phyloP scores from a whole-genome alignment of 495 filamentous ascomycete species.

The Umbilicaria muhlenbergii region DNA sequence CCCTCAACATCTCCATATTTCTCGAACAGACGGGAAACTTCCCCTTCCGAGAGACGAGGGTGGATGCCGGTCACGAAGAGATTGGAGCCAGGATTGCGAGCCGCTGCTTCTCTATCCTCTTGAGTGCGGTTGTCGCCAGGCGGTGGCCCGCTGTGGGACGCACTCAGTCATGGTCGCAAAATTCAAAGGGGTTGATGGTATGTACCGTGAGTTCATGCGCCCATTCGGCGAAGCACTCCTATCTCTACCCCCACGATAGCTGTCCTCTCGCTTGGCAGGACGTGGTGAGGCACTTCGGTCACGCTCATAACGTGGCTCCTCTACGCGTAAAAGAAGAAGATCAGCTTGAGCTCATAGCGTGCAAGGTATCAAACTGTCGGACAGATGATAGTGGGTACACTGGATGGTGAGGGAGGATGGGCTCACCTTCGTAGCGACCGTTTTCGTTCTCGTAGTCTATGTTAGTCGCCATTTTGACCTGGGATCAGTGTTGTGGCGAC shows the following conservation, averaged over 20 bases:
- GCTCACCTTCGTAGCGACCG: constrained; percentile 74
- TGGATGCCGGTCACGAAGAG: constrained; percentile 98
- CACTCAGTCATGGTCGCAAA: constrained; percentile 7
- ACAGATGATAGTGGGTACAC: background rate
- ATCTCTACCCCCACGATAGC: constrained; percentile 53
- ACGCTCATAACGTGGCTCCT: constrained; percentile 72
- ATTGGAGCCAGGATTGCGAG: constrained; percentile 87
- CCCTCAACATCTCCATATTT: constrained; percentile 98
- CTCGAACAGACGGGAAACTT: constrained; percentile 88
- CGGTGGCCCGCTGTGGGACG: constrained; percentile 18
- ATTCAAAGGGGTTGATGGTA: constrained; percentile 6
- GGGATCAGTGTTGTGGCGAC: constrained; percentile 4
- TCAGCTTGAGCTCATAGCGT: constrained; percentile 4
- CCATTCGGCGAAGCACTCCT: constrained; percentile 63
- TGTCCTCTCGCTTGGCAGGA: constrained; percentile 29
- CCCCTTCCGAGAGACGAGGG: constrained; percentile 77
- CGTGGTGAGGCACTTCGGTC: constrained; percentile 90
- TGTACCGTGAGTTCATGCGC: constrained; percentile 59
- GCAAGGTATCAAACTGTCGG: too few relatives aligned
- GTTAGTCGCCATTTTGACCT: constrained; percentile 19
- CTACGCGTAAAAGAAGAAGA: constrained; percentile 23
- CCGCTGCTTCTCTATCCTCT: constrained; percentile 63
- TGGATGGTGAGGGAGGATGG: background rate
- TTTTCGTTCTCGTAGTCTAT: constrained; percentile 83
- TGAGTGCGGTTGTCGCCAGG: constrained; percentile 30